Evolutionary conservation across 371 early-diverging fungal genomes (phyloP).

Genomic region (Apophysomyces elegans): DNA sequence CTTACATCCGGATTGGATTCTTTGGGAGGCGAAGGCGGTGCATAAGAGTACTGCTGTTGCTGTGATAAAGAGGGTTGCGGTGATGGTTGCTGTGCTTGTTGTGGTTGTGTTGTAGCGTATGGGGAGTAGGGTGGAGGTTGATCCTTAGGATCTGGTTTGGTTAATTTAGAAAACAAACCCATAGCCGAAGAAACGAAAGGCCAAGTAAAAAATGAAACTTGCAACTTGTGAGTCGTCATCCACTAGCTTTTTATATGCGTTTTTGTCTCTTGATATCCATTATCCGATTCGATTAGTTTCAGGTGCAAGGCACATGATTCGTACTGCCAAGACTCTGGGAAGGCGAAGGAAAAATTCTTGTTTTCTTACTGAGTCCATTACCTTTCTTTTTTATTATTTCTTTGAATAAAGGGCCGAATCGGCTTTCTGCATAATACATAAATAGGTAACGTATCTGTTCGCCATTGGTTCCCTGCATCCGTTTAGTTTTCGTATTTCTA

Average conservation of each 20-base stretch:
- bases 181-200: neutral
- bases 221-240: neutral
- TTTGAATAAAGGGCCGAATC: too few relatives aligned
- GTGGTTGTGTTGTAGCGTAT: neutral
- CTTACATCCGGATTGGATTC: conserved; percentile 42
- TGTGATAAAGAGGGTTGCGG: neutral
- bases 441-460: too few relatives aligned
- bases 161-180: neutral
- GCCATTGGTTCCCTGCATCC: too few relatives aligned
- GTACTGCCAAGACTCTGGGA: neutral
- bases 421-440: too few relatives aligned
- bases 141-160: conserved; percentile 3
- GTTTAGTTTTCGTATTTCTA: too few relatives aligned
- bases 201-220: neutral
- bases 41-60: conserved; percentile 26
- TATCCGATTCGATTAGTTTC: conserved; percentile 8
- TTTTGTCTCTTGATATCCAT: neutral
- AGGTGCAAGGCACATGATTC: neutral
- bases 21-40: conserved; percentile 40
- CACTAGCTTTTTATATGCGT: neutral
- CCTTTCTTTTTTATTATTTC: too few relatives aligned
- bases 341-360: neutral
- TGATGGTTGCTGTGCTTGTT: neutral
- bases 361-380: too few relatives aligned
- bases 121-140: conserved; percentile 31